Percentiles rank a stretch among this genome's conserved stretches.
These are phyloP conservation scores for Heterobasidion annosum DNA, from an alignment of 1,284 basidiomycete genomes.

Conservation along the genomic window DNA sequence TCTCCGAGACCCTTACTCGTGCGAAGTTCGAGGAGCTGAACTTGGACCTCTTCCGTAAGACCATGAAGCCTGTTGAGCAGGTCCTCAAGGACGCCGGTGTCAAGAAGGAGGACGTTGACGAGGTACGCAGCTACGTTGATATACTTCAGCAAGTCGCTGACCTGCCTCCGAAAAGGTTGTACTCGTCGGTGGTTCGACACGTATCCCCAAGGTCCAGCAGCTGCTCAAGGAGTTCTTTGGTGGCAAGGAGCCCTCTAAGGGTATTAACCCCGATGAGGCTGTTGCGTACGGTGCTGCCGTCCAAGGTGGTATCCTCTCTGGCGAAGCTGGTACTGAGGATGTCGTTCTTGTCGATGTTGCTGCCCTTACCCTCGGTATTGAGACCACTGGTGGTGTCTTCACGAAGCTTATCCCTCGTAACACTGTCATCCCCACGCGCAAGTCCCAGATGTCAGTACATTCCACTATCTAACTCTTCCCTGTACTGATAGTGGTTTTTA, in stretches of 20 bases:
- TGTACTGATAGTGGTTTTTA: slow-evolving; percentile 14
- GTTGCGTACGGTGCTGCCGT: slow-evolving; percentile 75
- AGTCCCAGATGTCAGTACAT: slow-evolving; percentile 75
- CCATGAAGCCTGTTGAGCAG: slow-evolving; percentile 98
- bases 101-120: slow-evolving; percentile 96
- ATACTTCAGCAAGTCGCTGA: no score
- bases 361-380: slow-evolving; percentile 93
- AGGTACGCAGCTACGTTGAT: slow-evolving; percentile 37
- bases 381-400: slow-evolving; percentile 98
- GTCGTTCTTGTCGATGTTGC: slow-evolving; percentile 95
- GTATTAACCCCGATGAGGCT: slow-evolving; percentile 79
- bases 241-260: slow-evolving; percentile 85
- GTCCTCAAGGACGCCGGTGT: slow-evolving; percentile 96
- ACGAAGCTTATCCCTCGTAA: slow-evolving; percentile 95
- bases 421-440: slow-evolving; percentile 97
- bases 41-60: slow-evolving; percentile 98
- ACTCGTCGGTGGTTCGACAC: slow-evolving; percentile 95
- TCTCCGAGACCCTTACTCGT: slow-evolving; percentile 92
- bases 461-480: background rate
- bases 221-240: slow-evolving; percentile 90
- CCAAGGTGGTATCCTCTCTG: slow-evolving; percentile 84
- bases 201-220: slow-evolving; percentile 98
- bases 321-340: slow-evolving; percentile 76
- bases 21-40: slow-evolving; percentile 99
- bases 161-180: slow-evolving; percentile 39